Evolutionary conservation across 2,329 filamentous ascomycete species (phyloP), one percentile per base, ranked within the genome.

Genomic region (Nothophaeocryptopus gaeumannii): DNA sequence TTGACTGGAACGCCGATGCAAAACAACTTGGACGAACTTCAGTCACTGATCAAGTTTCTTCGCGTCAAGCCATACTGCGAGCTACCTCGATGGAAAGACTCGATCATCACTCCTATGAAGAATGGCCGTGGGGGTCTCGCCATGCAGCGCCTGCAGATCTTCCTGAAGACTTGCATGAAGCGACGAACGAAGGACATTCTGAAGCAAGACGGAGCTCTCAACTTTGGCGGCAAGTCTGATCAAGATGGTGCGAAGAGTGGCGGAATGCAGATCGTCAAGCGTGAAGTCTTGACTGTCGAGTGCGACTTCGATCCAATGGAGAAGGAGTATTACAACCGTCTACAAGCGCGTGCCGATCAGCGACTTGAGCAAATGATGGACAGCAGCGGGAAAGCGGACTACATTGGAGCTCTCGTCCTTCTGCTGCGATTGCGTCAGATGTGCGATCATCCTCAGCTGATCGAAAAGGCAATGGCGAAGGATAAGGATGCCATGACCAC

Each of bases 171-270:
- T 47, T 96, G 96, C 73, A 99, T 99, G 93, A 96, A 97, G 74
- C 85, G 93, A n/a, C 84, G 93, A 36, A 97, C 91, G 8, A 99
- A 99, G 71, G 90, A 96, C 15, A 89, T 99, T n/a, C 74, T 99
- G 53, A 96, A 93, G 71, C 80, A 89, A 60, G 89, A 89, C 9
- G 88, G 89, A 9, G 89, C 88, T 1, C 74, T 95, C 13, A 87
- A 88, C 53, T 85, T 87, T 20, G 88, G 88, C 33, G 84, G 86
- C 45, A 88, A 89, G 65, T 69, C 69, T 0, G 70, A 71, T 4
- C 75, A 79, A 41, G 75, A 78, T 4, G 73, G 71, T 54, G 71
- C 72, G 50, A 71, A 74, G 5, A 78, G 77, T 5, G 79, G 80
- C 1, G 84, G 84, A 1, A 96, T 99, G 75, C 89, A 90, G 68